These are phyloP conservation scores for Lycium barbarum DNA, from an alignment of 257 asterid species.

Conservation along the genomic window DNA sequence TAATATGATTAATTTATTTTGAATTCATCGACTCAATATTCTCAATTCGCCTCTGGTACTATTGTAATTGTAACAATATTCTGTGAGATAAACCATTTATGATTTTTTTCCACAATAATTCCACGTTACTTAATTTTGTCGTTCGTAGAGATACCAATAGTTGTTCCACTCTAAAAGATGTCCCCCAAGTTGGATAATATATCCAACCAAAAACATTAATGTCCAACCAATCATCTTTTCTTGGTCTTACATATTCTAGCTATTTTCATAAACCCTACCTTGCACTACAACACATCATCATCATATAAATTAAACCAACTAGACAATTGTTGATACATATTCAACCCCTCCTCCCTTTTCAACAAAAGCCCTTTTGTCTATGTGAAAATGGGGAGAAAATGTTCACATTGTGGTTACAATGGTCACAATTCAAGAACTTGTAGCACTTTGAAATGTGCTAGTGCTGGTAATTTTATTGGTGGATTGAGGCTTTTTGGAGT, in stretches of 20 bases:
- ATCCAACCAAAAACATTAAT: slow-evolving; percentile 28
- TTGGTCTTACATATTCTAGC: not conserved
- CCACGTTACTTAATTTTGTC: not conserved
- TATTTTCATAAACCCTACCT: slow-evolving; percentile 11
- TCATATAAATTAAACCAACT: not conserved
- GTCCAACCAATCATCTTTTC: slow-evolving; percentile 28
- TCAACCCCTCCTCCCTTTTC: slow-evolving; percentile 12
- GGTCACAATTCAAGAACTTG: slow-evolving; percentile 40
- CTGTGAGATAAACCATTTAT: not conserved
- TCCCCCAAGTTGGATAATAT: slow-evolving; percentile 23
- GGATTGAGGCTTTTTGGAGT: slow-evolving; percentile 34
- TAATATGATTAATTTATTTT: too few species aligned
- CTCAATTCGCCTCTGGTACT: not conserved
- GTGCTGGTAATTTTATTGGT: not conserved
- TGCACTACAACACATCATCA: slow-evolving; percentile 26
- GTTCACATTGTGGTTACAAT: slow-evolving; percentile 35
- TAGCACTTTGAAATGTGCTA: slow-evolving; percentile 20
- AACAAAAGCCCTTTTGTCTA: not conserved
- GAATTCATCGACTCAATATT: too few species aligned
- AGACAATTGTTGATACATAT: not conserved
- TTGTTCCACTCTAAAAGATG: not conserved
- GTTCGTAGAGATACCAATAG: not conserved
- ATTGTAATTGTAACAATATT: not conserved
- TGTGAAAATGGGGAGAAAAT: slow-evolving; percentile 31
- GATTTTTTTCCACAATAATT: not conserved